These are phyloP conservation scores for Sugiyamaella grinbergsii DNA, from an alignment of 1,139 yeast genomes.

Conservation along the genomic window DNA sequence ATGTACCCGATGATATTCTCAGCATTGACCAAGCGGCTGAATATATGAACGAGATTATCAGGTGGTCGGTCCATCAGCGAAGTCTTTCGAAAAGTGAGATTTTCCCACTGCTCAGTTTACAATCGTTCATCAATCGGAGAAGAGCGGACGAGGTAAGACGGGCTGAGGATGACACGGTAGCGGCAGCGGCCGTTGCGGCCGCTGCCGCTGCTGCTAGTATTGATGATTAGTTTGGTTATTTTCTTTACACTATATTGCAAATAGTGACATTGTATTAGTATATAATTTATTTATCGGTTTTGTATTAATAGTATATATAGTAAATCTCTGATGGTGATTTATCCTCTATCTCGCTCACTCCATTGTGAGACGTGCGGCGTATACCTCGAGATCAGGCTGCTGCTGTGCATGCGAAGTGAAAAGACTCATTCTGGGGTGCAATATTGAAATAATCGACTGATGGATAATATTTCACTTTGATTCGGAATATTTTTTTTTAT, in stretches of 20 bases:
- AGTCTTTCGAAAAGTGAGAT: constrained; percentile 17
- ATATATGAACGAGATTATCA: constrained; percentile 18
- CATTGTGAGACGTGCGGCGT: constrained; percentile 4
- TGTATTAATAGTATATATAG: not conserved
- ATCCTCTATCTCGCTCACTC: too few relatives aligned
- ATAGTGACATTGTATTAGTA: not conserved
- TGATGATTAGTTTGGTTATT: not conserved
- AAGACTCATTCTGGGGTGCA: constrained; percentile 8
- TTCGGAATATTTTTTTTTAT: too few relatives aligned
- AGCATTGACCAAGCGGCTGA: constrained; percentile 18
- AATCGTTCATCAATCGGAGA: constrained; percentile 14
- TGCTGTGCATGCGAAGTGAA: constrained; percentile 1
- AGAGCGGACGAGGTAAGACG: constrained; percentile 12
- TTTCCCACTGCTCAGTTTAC: constrained; percentile 18
- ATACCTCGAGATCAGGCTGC: too few relatives aligned
- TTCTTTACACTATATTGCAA: too few relatives aligned
- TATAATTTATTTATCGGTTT: constrained; percentile 1
- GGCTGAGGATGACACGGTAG: constrained; percentile 10
- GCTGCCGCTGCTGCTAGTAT: constrained; percentile 12
- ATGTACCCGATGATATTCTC: constrained; percentile 12
- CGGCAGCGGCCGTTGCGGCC: constrained; percentile 14
- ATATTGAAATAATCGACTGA: not conserved
- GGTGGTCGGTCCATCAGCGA: constrained; percentile 21
- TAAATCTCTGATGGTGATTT: too few relatives aligned
- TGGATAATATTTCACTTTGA: too few relatives aligned